These are phyloP conservation scores for Hypoxylon rubiginosum DNA, from an alignment of 2,329 filamentous ascomycete genomes.

Conservation along the genomic window DNA sequence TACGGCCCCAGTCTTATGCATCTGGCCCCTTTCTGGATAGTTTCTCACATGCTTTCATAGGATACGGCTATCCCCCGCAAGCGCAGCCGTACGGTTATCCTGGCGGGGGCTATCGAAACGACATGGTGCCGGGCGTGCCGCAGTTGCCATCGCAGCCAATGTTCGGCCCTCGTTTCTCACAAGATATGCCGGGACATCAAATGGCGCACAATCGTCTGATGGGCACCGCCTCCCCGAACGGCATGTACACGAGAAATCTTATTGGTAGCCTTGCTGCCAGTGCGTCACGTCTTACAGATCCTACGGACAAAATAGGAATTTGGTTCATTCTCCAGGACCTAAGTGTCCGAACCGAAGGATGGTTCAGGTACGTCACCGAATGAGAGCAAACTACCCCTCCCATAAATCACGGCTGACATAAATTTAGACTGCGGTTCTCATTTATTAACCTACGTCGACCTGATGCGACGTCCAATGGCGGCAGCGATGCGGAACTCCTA, in stretches of 20 bases:
- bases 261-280: constrained; percentile 93
- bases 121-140: constrained; percentile 46
- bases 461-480: constrained; percentile 53
- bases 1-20: background rate
- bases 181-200: constrained; percentile 54
- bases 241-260: constrained; percentile 94
- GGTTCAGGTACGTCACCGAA: constrained; percentile 77
- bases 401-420: constrained; percentile 23
- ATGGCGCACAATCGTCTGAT: constrained; percentile 52
- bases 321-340: constrained; percentile 98
- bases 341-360: constrained; percentile 92
- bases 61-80: constrained; percentile 49
- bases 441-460: constrained; percentile 86
- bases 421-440: constrained; percentile 70
- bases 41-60: constrained; percentile 35
- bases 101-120: constrained; percentile 46
- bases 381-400: constrained; percentile 1
- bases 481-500: constrained; percentile 62
- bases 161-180: constrained; percentile 52
- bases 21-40: background rate
- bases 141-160: constrained; percentile 50
- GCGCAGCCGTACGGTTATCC: constrained; percentile 49
- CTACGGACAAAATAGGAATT: constrained; percentile 84
- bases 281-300: constrained; percentile 85
- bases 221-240: constrained; percentile 69